Evolutionary conservation across 129 eudicot genomes (phyloP).

Genomic region (Glebionis coronaria): DNA sequence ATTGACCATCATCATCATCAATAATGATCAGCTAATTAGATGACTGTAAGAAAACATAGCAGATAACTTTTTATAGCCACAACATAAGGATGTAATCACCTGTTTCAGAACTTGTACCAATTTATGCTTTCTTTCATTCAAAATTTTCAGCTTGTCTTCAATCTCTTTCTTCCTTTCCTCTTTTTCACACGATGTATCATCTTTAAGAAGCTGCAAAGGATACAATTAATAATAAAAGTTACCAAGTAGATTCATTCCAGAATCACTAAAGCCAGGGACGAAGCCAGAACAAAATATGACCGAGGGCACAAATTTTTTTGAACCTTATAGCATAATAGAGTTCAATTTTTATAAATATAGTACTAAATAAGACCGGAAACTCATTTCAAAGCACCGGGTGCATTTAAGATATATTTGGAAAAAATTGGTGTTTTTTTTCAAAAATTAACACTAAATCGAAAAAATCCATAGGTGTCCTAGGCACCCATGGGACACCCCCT

Average conservation of each 20-base stretch:
- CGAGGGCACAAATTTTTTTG: no score
- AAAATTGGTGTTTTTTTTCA: no score
- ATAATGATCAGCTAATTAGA: neutral
- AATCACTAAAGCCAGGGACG: neutral
- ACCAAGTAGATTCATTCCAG: neutral
- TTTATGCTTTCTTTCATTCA: slow-evolving; percentile 80
- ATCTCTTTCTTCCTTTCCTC: slow-evolving; percentile 73
- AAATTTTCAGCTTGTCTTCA: slow-evolving; percentile 65
- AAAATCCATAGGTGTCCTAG: no score
- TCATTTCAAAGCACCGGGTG: no score
- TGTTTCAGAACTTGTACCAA: slow-evolving; percentile 88
- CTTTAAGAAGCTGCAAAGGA: slow-evolving; percentile 37
- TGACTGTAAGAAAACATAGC: slow-evolving; percentile 11
- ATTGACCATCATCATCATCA: slow-evolving; percentile 18
- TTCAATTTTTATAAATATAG: no score
- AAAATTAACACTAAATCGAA: no score
- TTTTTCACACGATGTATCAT: slow-evolving; percentile 40
- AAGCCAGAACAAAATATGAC: no score
- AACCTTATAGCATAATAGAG: no score
- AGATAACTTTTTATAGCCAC: neutral
- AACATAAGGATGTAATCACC: slow-evolving; percentile 33
- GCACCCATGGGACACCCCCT: no score
- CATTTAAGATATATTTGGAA: no score
- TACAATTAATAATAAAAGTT: slow-evolving; percentile 2
- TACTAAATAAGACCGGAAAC: no score